phyloP scores from a whole-genome alignment of 768 basidiomycete genomes.

The Suillus spraguei region DNA sequence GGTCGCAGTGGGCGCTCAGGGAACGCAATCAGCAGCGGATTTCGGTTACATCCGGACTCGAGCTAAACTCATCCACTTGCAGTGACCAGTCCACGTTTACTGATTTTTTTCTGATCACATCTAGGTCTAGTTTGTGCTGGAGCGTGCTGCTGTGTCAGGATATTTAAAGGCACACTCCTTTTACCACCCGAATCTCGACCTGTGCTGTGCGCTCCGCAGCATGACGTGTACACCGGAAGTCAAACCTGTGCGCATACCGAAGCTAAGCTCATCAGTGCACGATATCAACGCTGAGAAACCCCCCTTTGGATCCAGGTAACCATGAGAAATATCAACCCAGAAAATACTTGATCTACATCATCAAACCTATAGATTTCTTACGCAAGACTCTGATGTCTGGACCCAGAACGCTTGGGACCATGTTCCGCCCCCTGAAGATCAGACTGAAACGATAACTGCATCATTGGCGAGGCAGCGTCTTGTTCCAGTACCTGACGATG shows the following conservation, averaged over 20 bases:
- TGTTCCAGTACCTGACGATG: slow-evolving; percentile 73
- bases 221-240: not conserved
- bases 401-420: slow-evolving; percentile 92
- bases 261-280: slow-evolving; percentile 66
- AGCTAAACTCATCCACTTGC: not conserved
- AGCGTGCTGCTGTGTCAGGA: not conserved
- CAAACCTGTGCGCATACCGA: slow-evolving; percentile 24
- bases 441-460: slow-evolving; percentile 68
- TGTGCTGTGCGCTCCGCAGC: not conserved
- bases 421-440: slow-evolving; percentile 81
- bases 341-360: slow-evolving; percentile 5
- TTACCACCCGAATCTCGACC: not conserved
- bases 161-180: not conserved
- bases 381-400: slow-evolving; percentile 75
- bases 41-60: slow-evolving; percentile 4
- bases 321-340: slow-evolving; percentile 6
- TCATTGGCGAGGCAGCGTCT: slow-evolving; percentile 71
- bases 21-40: slow-evolving; percentile 1
- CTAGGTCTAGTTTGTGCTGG: not conserved
- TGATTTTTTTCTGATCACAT: not conserved
- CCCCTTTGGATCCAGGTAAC: slow-evolving; percentile 72
- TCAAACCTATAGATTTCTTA: slow-evolving; percentile 57
- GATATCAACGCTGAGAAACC: slow-evolving; percentile 56
- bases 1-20: not conserved
- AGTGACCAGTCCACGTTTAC: not conserved